These are phyloP conservation scores for Phlebiopsis flavidoalba DNA, from an alignment of 768 basidiomycete genomes.

Conservation along the genomic window DNA sequence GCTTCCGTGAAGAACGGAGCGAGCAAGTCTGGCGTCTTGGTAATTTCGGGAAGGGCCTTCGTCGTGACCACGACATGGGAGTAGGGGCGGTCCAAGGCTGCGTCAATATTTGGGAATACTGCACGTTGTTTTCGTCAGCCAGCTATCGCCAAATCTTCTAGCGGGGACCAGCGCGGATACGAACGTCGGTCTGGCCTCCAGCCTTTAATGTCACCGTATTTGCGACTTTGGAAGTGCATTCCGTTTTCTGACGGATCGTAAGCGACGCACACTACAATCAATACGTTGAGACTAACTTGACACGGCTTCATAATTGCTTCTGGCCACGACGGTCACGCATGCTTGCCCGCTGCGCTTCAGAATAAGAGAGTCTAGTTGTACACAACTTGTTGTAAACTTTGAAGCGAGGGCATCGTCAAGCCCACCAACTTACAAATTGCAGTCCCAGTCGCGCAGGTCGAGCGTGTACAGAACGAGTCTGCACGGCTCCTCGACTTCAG, in stretches of 20 bases:
- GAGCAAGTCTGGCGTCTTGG: slow-evolving; percentile 51
- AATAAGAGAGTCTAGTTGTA: slow-evolving; percentile 44
- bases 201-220: slow-evolving; percentile 50
- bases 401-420: not conserved
- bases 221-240: slow-evolving; percentile 49
- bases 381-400: not conserved
- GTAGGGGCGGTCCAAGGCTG: slow-evolving; percentile 46
- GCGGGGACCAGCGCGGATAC: slow-evolving; percentile 13
- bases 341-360: slow-evolving; percentile 53
- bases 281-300: slow-evolving; percentile 29
- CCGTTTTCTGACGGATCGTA: slow-evolving; percentile 39
- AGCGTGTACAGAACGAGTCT: slow-evolving; percentile 25
- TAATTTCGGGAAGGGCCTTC: slow-evolving; percentile 66
- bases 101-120: slow-evolving; percentile 34
- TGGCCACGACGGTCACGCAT: slow-evolving; percentile 66
- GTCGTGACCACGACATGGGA: slow-evolving; percentile 63
- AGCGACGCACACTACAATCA: not conserved
- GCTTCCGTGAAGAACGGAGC: slow-evolving; percentile 45
- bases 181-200: slow-evolving; percentile 65
- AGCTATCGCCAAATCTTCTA: not conserved
- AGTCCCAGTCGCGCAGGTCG: slow-evolving; percentile 23
- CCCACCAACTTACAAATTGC: slow-evolving; percentile 43
- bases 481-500: slow-evolving; percentile 16
- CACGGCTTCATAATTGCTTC: slow-evolving; percentile 60
- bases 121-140: not conserved